Evolutionary conservation across 345 rosid genomes (phyloP).

Genomic region (Citrus trifoliata): DNA sequence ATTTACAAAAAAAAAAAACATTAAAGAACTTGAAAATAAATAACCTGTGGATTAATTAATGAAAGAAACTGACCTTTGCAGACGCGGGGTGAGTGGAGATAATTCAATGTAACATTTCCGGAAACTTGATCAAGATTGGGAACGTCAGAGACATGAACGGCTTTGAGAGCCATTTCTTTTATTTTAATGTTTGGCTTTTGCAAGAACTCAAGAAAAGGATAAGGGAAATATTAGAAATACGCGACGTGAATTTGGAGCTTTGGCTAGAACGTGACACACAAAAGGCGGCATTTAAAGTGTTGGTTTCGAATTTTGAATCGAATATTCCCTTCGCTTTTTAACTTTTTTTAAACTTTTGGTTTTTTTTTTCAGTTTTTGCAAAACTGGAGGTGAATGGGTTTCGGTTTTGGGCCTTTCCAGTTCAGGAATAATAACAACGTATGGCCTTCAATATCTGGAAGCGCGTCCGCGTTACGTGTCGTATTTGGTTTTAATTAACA

Average conservation of each 20-base stretch:
- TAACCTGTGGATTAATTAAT: neutral
- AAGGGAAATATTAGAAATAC: neutral
- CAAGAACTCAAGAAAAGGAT: neutral
- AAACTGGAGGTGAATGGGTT: neutral
- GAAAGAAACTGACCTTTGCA: constrained; percentile 22
- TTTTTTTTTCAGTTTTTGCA: neutral
- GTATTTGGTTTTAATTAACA: too few relatives aligned
- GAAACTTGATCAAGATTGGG: constrained; percentile 39
- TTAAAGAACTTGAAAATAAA: neutral
- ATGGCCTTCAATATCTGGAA: too few relatives aligned
- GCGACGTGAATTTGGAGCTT: neutral
- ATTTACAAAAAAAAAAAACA: neutral
- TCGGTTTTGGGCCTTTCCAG: too few relatives aligned
- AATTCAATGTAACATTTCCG: constrained; percentile 25
- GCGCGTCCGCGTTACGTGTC: too few relatives aligned
- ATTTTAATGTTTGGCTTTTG: neutral
- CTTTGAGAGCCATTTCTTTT: constrained; percentile 39
- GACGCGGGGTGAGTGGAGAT: constrained; percentile 18
- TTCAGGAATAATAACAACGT: too few relatives aligned
- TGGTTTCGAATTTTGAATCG: neutral
- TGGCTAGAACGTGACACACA: neutral
- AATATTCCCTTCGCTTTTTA: neutral
- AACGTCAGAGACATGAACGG: constrained; percentile 43
- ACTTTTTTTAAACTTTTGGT: neutral
- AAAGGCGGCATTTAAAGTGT: neutral